Conservation (phyloP, 352 stramenopile genomes). For the Globisporangium orthogonon region DNA sequence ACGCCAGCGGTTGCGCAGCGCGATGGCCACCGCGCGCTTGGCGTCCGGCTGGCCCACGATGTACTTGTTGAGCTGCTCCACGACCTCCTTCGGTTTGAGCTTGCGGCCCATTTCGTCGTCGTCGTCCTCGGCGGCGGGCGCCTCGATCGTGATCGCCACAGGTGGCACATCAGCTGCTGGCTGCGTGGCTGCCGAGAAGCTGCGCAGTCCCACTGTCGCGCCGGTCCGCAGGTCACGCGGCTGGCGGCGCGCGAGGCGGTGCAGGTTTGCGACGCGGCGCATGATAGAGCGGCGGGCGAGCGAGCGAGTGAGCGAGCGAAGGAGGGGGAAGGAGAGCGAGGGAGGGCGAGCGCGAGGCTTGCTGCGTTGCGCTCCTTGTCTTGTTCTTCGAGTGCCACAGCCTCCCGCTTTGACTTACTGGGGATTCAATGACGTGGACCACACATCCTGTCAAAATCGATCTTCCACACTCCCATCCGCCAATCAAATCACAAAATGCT, state of each 20-base stretch:
- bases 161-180: constrained; percentile 13
- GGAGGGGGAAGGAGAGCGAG: background rate
- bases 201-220: constrained; percentile 1
- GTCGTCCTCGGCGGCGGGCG: constrained; percentile 11
- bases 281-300: constrained; percentile 19
- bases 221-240: background rate
- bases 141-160: constrained; percentile 19
- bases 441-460: too few relatives aligned
- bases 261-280: constrained; percentile 41
- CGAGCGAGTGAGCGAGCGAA: background rate
- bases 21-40: constrained; percentile 97
- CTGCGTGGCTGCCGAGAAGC: constrained; percentile 26
- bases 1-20: constrained; percentile 97
- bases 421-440: too few relatives aligned
- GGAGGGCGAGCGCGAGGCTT: background rate
- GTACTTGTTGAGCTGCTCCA: constrained; percentile 95
- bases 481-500: too few relatives aligned
- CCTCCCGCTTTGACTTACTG: too few relatives aligned
- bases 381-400: too few relatives aligned
- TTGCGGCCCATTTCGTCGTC: constrained; percentile 70
- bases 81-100: constrained; percentile 91
- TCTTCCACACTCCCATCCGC: too few relatives aligned
- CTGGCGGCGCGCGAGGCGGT: constrained; percentile 26
- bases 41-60: constrained; percentile 97
- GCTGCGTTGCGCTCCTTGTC: too few relatives aligned